phyloP scores from a whole-genome alignment of 352 stramenopile species.

The Globisporangium okanoganense region DNA sequence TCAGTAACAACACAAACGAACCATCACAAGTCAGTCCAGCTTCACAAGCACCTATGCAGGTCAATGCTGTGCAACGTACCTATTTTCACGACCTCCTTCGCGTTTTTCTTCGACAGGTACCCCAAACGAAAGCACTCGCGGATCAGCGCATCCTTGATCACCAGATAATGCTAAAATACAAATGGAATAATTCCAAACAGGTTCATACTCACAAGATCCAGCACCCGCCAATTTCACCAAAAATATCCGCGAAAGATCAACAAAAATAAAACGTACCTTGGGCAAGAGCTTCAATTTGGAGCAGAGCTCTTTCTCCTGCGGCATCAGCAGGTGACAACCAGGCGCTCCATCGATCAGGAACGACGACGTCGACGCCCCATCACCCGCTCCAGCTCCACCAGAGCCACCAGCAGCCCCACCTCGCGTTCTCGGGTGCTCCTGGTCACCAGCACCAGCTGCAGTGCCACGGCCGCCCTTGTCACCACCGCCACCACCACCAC shows the following conservation, averaged over 20 bases:
- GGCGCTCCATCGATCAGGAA: constrained; percentile 81
- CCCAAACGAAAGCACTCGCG: constrained; percentile 80
- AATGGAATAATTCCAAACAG: constrained; percentile 1
- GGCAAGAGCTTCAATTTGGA: constrained; percentile 89
- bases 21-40: constrained; percentile 17
- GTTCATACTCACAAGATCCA: neutral
- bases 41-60: neutral
- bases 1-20: constrained; percentile 21
- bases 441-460: constrained; percentile 8
- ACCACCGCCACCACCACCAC: neutral
- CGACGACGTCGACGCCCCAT: constrained; percentile 25
- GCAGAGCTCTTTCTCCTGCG: constrained; percentile 90
- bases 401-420: constrained; percentile 8
- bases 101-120: constrained; percentile 70
- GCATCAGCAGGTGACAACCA: constrained; percentile 85
- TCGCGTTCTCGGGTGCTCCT: constrained; percentile 19
- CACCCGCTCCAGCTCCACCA: neutral
- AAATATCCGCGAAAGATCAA: too few relatives aligned
- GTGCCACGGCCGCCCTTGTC: constrained; percentile 8
- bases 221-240: neutral
- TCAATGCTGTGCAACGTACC: constrained; percentile 29
- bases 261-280: constrained; percentile 38
- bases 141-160: constrained; percentile 95
- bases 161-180: constrained; percentile 89
- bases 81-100: constrained; percentile 90